phyloP scores from a whole-genome alignment of 768 basidiomycete genomes.

The Xanthoconium stramineum region DNA sequence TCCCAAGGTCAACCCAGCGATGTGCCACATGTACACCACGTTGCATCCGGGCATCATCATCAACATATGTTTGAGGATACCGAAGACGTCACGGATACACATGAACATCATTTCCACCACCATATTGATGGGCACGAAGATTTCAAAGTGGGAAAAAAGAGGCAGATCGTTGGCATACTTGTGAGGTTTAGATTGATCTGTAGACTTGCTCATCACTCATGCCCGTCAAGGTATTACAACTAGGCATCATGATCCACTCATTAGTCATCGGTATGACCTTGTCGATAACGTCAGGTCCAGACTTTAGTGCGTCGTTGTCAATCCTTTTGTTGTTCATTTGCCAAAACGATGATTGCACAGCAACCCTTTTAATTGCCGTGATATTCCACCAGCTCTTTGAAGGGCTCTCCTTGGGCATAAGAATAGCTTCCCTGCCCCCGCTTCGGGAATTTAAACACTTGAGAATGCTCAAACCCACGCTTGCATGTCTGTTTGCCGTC shows the following conservation, averaged over 20 bases:
- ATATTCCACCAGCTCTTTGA: conserved; percentile 85
- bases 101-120: conserved; percentile 1
- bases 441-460: conserved; percentile 22
- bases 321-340: not conserved
- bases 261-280: conserved; percentile 78
- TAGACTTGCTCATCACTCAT: not conserved
- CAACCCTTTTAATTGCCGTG: conserved; percentile 70
- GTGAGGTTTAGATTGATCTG: conserved; percentile 32
- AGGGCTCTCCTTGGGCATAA: conserved; percentile 77
- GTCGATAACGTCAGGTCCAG: conserved; percentile 62
- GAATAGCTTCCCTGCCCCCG: conserved; percentile 66
- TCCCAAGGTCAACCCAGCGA: not conserved
- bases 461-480: conserved; percentile 45
- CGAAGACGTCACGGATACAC: not conserved
- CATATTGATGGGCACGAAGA: conserved; percentile 10
- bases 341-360: conserved; percentile 32
- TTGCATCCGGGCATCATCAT: conserved; percentile 5
- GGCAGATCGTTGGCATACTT: conserved; percentile 73
- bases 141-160: conserved; percentile 44
- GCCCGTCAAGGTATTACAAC: conserved; percentile 61
- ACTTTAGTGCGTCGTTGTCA: conserved; percentile 56
- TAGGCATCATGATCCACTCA: conserved; percentile 84
- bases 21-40: conserved; percentile 2
- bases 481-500: conserved; percentile 64
- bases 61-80: conserved; percentile 5